A percentile compares a stretch with the other conserved stretches of the same genome.
phyloP scores from a whole-genome alignment of 2,329 filamentous ascomycete genomes.

The Daldinia eschscholtzii region DNA sequence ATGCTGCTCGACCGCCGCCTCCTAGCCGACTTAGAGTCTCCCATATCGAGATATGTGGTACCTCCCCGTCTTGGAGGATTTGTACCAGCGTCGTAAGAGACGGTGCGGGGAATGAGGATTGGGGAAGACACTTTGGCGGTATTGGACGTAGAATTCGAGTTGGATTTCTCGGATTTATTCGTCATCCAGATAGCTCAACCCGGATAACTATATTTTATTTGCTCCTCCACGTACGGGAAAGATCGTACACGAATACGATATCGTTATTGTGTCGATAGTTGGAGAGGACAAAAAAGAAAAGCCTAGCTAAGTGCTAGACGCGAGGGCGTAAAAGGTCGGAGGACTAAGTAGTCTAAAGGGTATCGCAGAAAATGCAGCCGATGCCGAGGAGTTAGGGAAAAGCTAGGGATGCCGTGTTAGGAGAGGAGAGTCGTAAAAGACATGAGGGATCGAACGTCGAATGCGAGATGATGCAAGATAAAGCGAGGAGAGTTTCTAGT shows the following conservation, averaged over 20 bases:
- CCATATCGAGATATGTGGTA: slow-evolving; percentile 65
- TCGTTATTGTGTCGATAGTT: slow-evolving; percentile 17
- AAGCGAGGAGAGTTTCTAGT: slow-evolving; percentile 29
- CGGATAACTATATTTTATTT: slow-evolving; percentile 5
- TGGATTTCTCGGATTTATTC: slow-evolving; percentile 36
- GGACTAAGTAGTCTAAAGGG: slow-evolving; percentile 29
- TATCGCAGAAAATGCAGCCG: slow-evolving; percentile 38
- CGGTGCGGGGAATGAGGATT: slow-evolving; percentile 87
- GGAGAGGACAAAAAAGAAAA: slow-evolving; percentile 3
- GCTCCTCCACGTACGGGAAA: slow-evolving; percentile 13
- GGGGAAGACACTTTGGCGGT: slow-evolving; percentile 97
- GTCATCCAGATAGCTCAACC: slow-evolving; percentile 41
- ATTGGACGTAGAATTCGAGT: slow-evolving; percentile 60
- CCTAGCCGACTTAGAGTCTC: slow-evolving; percentile 76
- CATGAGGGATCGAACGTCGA: slow-evolving; percentile 16
- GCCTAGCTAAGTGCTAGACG: slow-evolving; percentile 15
- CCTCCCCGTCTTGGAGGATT: slow-evolving; percentile 75
- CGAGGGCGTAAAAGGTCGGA: slow-evolving; percentile 6
- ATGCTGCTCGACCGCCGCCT: slow-evolving; percentile 97
- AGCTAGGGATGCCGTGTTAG: slow-evolving; percentile 38
- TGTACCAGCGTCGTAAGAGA: slow-evolving; percentile 89
- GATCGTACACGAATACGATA: slow-evolving; percentile 8
- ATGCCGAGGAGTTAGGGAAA: slow-evolving; percentile 30
- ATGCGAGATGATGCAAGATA: slow-evolving; percentile 30
- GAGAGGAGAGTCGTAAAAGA: slow-evolving; percentile 26